Evolutionary conservation across 2,329 filamentous ascomycete species (phyloP), one percentile per base, ranked within the genome.

Genomic region (Beauveria asiatica): DNA sequence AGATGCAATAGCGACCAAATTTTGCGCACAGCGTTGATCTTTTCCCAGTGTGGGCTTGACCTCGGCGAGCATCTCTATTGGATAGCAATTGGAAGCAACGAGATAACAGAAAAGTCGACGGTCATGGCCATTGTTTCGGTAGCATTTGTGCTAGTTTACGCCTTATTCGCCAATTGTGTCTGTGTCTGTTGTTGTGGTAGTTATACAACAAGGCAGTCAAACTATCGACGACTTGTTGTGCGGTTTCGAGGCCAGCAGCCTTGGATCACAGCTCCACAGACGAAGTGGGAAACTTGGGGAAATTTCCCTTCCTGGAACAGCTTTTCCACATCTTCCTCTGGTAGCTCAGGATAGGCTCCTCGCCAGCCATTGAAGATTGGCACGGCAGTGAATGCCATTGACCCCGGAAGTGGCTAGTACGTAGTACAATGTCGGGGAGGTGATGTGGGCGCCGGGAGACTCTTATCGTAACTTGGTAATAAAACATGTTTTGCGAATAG

Each of bases 261-360:
- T 55, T 63, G 63, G 53, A 72, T 73, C 37, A 67, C 59, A 16
- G 60, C 58, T 51, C 69, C 69, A 62, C 66, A 72, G 16, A 55
- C 42, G 39, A 72, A 59, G 16, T 60, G 59, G 41, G 64, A 54
- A 5, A 69, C 64, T 41, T 69, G 62, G 44, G 71, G 70, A 60
- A 71, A 73, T 33, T 67, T 65, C 16, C 61, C 59, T 50, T 62
- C 62, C 61, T 60, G 58, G 62, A 68, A 72, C 19, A 64, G 64
- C 11, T 59, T 62, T 48, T 68, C 64, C 45, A 73, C 67, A 60
- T 72, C 67, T 55, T 67, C 65, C 54, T 70, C 69, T 44, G 64
- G 60, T 17, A 73, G 54, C 54, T 67, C 64, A 17, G 62, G 56
- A 62, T 69, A 73, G 70, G 70, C 60, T 68, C 65, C 44, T 64